These are phyloP conservation scores for Fusarium chlamydosporum DNA, from an alignment of 2,329 filamentous ascomycete species.

Conservation along the genomic window DNA sequence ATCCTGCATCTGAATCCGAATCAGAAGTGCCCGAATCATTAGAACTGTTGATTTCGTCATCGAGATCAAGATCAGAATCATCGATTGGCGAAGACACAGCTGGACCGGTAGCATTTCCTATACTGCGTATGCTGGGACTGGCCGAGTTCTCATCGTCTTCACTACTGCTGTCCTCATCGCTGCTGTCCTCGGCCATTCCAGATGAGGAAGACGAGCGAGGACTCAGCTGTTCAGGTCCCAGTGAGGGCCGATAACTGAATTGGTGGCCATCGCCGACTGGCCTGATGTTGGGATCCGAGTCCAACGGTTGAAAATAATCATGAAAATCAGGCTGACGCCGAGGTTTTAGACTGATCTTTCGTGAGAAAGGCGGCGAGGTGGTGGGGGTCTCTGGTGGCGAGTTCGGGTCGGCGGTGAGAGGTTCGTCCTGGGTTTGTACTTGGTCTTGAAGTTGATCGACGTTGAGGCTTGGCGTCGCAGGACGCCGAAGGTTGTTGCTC, in stretches of 20 bases:
- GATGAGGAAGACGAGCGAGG: constrained; percentile 56
- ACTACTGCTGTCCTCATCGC: constrained; percentile 45
- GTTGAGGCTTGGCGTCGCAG: constrained; percentile 61
- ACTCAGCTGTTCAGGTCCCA: constrained; percentile 56
- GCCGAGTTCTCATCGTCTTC: constrained; percentile 49
- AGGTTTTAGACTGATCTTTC: constrained; percentile 54
- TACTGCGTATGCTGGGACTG: constrained; percentile 50
- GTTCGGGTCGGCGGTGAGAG: constrained; percentile 57
- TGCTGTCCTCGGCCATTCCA: constrained; percentile 30
- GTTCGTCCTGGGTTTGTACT: constrained; percentile 46
- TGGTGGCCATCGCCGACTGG: constrained; percentile 60
- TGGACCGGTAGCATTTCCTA: constrained; percentile 43
- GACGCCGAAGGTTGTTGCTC: constrained; percentile 52
- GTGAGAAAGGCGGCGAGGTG: constrained; percentile 55
- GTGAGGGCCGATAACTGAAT: constrained; percentile 58
- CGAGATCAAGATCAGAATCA: constrained; percentile 38
- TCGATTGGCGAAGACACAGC: constrained; percentile 26
- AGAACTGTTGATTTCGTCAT: constrained; percentile 33
- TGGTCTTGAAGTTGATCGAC: constrained; percentile 43
- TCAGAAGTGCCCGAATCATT: constrained; percentile 43
- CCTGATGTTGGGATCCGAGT: constrained; percentile 59
- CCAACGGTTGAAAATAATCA: constrained; percentile 51
- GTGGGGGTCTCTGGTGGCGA: constrained; percentile 65
- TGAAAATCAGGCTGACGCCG: constrained; percentile 54
- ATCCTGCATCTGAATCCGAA: constrained; percentile 43